A percentile compares a stretch with the other conserved stretches of the same genome.
phyloP scores from a whole-genome alignment of 2,329 filamentous ascomycete species.

The Phaeosphaeriaceae sp. region DNA sequence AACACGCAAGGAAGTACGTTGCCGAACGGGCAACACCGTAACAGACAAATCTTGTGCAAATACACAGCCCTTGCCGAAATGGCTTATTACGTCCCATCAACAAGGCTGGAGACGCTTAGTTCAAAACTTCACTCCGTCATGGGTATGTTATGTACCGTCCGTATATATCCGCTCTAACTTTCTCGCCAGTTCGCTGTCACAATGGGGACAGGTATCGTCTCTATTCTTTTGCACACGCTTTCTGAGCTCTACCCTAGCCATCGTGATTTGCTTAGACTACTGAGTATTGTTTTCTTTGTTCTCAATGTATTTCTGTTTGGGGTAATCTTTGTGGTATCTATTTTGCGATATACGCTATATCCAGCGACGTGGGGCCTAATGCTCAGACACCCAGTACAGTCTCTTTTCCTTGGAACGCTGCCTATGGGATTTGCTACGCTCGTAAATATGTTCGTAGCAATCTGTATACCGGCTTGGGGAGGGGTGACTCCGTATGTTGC shows the following conservation, averaged over 20 bases:
- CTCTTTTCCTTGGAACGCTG: slow-evolving; percentile 69
- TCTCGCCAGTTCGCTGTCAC: slow-evolving; percentile 26
- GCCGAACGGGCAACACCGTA: background rate
- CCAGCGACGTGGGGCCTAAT: slow-evolving; percentile 71
- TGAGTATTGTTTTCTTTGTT: slow-evolving; percentile 66
- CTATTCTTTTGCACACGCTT: slow-evolving; percentile 66
- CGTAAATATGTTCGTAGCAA: slow-evolving; percentile 68
- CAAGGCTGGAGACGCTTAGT: slow-evolving; percentile 39
- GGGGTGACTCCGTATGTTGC: slow-evolving; percentile 54
- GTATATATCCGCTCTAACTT: background rate
- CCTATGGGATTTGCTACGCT: slow-evolving; percentile 74
- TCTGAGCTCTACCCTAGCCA: slow-evolving; percentile 59
- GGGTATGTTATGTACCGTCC: slow-evolving; percentile 20
- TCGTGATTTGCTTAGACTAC: slow-evolving; percentile 57
- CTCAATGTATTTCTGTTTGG: slow-evolving; percentile 64
- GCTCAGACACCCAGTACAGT: slow-evolving; percentile 70
- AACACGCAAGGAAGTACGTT: too few relatives aligned
- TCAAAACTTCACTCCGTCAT: slow-evolving; percentile 46
- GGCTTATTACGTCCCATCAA: slow-evolving; percentile 31
- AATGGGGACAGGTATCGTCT: slow-evolving; percentile 43
- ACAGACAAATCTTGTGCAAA: background rate
- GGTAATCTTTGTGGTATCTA: slow-evolving; percentile 59
- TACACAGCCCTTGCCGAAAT: slow-evolving; percentile 22
- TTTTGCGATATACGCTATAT: slow-evolving; percentile 68
- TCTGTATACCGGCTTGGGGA: slow-evolving; percentile 66